Evolutionary conservation across 257 asterid species (phyloP), one percentile per base, ranked within the genome.

Genomic region (Nicotiana knightiana): DNA sequence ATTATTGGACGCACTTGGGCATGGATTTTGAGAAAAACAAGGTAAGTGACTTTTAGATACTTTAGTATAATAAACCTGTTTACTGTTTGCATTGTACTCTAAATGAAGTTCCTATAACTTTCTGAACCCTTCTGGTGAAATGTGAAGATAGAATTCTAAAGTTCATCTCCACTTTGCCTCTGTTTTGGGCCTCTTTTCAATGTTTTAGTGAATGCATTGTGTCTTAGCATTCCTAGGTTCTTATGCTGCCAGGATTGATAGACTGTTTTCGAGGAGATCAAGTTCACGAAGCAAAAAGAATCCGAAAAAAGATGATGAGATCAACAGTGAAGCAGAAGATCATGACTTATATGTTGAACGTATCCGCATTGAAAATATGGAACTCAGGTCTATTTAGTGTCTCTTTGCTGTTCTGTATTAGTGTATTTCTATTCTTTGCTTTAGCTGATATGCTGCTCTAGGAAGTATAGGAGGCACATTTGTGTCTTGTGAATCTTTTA

Each of bases 331-430:
- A 81, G 82, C 59, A 67, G 86, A 83, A 26, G 89, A 86, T 67
- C 91, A 88, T 79, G 97, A 85, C 80, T 71, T 93, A 53, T 87
- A 87, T 80, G 96, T 94, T 89, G 98, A 96, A 85, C 99, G 98
- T 59, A 87, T 96, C 86, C 97, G 98, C 51, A 92, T 96, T 76
- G 93, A 96, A 85, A 96, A 91, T 84, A 90, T 96, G 95, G 97
- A 89, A 57, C 87, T 91, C 88, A 96, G 98, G 99, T 96, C 77
- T 85, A 53, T 37, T 81, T 15, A 75, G 63, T 75, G 46, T 13
- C 16, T 51, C 8, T 75, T 48, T 75, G 63, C 53, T 35, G 24
- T 73, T 51, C 26, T 51, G 79, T 51, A 43, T 43, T 43, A 43
- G 12, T 9, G 51, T 43, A 75, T 26, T 26, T 13, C 24, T 71